These are phyloP conservation scores for Coemansia sp. DNA, from an alignment of 192 early-diverging fungal genomes.

Conservation along the genomic window DNA sequence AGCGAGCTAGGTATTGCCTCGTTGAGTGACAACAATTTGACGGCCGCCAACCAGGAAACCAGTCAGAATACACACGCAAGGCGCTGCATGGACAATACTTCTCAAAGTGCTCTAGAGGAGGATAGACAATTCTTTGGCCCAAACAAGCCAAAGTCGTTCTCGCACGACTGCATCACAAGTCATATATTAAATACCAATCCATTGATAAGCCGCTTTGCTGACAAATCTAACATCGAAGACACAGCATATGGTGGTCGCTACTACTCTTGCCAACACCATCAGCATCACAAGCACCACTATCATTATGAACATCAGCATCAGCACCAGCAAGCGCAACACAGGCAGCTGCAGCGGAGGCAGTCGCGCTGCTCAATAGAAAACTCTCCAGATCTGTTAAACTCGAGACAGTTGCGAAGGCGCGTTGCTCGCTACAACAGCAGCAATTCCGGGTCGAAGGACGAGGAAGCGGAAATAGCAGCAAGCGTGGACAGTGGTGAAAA, in stretches of 20 bases:
- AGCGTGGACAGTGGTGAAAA: conserved; percentile 3
- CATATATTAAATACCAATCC: not conserved
- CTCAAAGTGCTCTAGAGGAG: conserved; percentile 5
- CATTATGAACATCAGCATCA: no score
- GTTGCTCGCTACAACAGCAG: conserved; percentile 31
- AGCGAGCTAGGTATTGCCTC: conserved; percentile 5
- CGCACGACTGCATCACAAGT: conserved; percentile 33
- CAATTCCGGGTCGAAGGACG: not conserved
- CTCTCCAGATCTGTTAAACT: conserved; percentile 47
- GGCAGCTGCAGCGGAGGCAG: conserved; percentile 1
- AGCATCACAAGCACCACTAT: not conserved
- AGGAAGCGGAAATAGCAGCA: conserved; percentile 5
- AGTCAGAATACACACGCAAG: not conserved
- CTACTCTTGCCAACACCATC: not conserved
- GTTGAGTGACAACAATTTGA: not conserved
- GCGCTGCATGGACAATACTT: not conserved
- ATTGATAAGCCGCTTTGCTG: not conserved
- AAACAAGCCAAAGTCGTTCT: conserved; percentile 26
- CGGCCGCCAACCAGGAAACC: not conserved
- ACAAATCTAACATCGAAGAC: conserved; percentile 19
- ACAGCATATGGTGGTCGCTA: not conserved
- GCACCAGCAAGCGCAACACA: not conserved
- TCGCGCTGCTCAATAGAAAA: conserved; percentile 6
- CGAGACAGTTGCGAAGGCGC: conserved; percentile 42
- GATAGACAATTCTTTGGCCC: not conserved